phyloP scores from a whole-genome alignment of 768 basidiomycete genomes.

The Grammothele lineata region DNA sequence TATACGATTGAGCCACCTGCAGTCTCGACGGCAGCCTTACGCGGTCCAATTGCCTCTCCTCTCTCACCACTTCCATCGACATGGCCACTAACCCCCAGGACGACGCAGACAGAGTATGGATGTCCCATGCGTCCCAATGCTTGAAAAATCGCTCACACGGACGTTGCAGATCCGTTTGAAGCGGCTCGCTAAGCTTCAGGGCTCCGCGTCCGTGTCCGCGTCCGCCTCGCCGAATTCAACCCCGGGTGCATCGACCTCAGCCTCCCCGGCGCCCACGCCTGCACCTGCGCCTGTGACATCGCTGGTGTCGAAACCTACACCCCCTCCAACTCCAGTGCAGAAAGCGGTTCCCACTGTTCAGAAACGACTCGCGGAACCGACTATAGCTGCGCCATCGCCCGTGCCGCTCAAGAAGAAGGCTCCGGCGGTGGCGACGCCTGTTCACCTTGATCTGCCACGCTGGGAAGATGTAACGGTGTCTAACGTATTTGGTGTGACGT shows the following conservation, averaged over 20 bases:
- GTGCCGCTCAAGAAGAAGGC: conserved; percentile 48
- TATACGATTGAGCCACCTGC: not conserved
- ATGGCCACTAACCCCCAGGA: conserved; percentile 47
- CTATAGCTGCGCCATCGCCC: conserved; percentile 26
- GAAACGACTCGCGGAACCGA: conserved; percentile 26
- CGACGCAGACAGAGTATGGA: conserved; percentile 73
- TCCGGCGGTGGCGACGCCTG: conserved; percentile 16
- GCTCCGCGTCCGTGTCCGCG: conserved; percentile 25
- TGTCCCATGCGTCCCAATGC: not conserved
- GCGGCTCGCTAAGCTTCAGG: conserved; percentile 81
- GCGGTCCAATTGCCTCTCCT: too few relatives aligned
- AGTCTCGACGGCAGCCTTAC: too few relatives aligned
- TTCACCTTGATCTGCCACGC: conserved; percentile 47
- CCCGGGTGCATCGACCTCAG: conserved; percentile 35
- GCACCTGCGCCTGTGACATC: conserved; percentile 3
- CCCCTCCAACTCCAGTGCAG: conserved; percentile 18
- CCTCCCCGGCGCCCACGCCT: conserved; percentile 33
- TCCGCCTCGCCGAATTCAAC: conserved; percentile 26
- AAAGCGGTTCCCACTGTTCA: too few relatives aligned
- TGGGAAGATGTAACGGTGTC: conserved; percentile 78
- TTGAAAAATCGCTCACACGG: not conserved
- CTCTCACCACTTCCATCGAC: not conserved
- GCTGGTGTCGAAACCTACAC: conserved; percentile 31
- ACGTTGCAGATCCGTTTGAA: conserved; percentile 78
- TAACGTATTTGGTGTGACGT: conserved; percentile 70